A percentile compares a stretch with the other conserved stretches of the same genome.
Evolutionary conservation across 1,284 basidiomycete genomes (phyloP).

Genomic region (Rhodotorula glutinis): DNA sequence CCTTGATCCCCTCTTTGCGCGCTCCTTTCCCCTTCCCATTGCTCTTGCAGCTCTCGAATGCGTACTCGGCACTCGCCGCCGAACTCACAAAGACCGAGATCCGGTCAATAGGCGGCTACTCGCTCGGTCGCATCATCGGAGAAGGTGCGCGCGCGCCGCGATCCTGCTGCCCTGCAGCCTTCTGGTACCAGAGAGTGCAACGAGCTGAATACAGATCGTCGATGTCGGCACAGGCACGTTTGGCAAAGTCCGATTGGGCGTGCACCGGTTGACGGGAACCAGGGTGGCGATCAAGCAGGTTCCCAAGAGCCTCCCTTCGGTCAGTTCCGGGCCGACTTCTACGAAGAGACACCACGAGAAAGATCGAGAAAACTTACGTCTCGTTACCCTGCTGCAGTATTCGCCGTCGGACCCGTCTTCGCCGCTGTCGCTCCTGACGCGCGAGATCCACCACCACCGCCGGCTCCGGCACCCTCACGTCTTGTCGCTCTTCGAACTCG

Average conservation of each 20-base stretch:
- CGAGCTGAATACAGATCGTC: too few species aligned
- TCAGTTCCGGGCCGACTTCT: not conserved
- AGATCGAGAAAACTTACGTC: not conserved
- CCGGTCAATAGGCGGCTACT: constrained; percentile 91
- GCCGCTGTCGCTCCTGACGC: constrained; percentile 64
- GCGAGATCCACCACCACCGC: constrained; percentile 97
- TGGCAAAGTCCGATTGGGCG: constrained; percentile 44
- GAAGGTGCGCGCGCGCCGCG: constrained; percentile 64
- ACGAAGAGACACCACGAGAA: not conserved
- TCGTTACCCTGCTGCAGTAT: not conserved
- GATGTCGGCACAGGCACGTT: constrained; percentile 44
- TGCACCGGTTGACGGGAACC: constrained; percentile 48
- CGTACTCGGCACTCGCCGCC: constrained; percentile 94
- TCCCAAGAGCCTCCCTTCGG: constrained; percentile 80
- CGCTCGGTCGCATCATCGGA: constrained; percentile 88
- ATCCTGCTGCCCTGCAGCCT: too few species aligned
- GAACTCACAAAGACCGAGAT: constrained; percentile 86
- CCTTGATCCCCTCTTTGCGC: not conserved
- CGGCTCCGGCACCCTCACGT: constrained; percentile 92
- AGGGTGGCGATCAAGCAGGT: constrained; percentile 97
- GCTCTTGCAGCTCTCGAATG: constrained; percentile 70
- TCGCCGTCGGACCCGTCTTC: constrained; percentile 28
- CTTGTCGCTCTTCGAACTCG: constrained; percentile 94
- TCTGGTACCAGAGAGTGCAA: too few species aligned
- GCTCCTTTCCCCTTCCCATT: not conserved